Conservation (phyloP, 805 yeast genomes). For the Yamadazyma takamatsuzukensis region DNA sequence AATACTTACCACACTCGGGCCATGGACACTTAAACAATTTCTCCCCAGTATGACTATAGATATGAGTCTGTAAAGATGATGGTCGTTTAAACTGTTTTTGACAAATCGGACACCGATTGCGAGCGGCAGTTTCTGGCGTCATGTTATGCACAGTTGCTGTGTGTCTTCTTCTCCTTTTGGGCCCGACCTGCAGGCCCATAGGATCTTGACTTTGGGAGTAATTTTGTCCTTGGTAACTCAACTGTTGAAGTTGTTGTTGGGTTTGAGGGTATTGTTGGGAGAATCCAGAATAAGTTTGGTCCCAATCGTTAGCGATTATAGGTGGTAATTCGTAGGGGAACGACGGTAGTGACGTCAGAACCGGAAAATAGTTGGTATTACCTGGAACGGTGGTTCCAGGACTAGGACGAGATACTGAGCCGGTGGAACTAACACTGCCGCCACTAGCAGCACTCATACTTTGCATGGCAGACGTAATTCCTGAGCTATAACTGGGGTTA, state of each 20-base stretch:
- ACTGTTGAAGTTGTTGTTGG: conserved; percentile 12
- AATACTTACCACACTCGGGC: conserved; percentile 62
- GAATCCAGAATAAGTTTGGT: too few species aligned
- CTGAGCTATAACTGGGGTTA: too few species aligned
- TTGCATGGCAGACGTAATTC: too few species aligned
- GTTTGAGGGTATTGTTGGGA: conserved; percentile 5
- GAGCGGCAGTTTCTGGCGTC: conserved; percentile 43
- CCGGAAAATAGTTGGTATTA: not conserved
- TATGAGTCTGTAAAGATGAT: conserved; percentile 75
- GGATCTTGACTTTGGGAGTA: not conserved
- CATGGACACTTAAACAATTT: conserved; percentile 40
- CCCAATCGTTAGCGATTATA: conserved; percentile 7
- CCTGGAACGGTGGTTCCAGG: conserved; percentile 1
- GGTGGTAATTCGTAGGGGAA: conserved; percentile 9
- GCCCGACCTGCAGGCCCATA: too few species aligned
- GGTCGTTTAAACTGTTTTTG: conserved; percentile 78
- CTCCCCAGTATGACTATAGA: conserved; percentile 60
- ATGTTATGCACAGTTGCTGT: conserved; percentile 23
- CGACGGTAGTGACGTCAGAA: not conserved
- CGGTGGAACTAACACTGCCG: too few species aligned
- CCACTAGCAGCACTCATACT: too few species aligned
- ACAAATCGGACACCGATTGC: conserved; percentile 55
- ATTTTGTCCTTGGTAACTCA: not conserved
- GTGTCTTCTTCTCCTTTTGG: conserved; percentile 14
- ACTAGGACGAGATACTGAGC: too few species aligned